Evolutionary conservation across 441 rosid genomes (phyloP), one percentile per base, ranked within the genome.

Genomic region (Arabidopsis hybrid): DNA sequence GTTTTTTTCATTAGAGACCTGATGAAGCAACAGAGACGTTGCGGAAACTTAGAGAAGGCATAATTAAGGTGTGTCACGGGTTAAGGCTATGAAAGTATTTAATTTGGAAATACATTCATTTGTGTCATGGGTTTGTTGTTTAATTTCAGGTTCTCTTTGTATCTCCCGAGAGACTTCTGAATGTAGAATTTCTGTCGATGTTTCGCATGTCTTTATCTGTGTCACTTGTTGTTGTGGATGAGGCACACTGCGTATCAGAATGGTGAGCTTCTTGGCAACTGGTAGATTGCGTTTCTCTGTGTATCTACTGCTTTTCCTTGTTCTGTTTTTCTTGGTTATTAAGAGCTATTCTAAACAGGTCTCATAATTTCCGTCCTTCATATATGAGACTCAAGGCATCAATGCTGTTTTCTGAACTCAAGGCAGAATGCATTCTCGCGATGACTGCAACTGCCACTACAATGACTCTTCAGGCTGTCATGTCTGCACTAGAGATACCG

Each of bases 391-490:
- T 95, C 46, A 87, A 90, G 78, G 99, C 99, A 65, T 88, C 97
- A 47, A 79, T 92, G 73, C 87, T 95, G 64, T 80, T 76, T 69
- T 74, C 87, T 67, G 86, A 74, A 79, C 86, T 92, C 79, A 85
- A 80, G 40, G 84, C 86, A 72, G 76, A 86, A 69, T 88, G 96
- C 81, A 82, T 92, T 85, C 93, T 95, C 59, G 98, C 96, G 66
- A 95, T 92, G 99, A 95, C 98, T 73, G 99, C 99, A 71, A 92
- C 99, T 14, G 98, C 91, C 67, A 95, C 97, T 35, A 59, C 82
- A 66, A 83, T 85, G 69, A 85, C 97, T 70, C 85, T 95, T 82
- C 77, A 81, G 38, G 85, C 89, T 81, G 84, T 92, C 71, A 91
- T 95, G 99, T 85, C 97, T 73, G 93, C 93, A 49, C 74, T 95